Evolutionary conservation across 1,139 yeast genomes (phyloP).

Genomic region (Magnusiomyces magnusii): DNA sequence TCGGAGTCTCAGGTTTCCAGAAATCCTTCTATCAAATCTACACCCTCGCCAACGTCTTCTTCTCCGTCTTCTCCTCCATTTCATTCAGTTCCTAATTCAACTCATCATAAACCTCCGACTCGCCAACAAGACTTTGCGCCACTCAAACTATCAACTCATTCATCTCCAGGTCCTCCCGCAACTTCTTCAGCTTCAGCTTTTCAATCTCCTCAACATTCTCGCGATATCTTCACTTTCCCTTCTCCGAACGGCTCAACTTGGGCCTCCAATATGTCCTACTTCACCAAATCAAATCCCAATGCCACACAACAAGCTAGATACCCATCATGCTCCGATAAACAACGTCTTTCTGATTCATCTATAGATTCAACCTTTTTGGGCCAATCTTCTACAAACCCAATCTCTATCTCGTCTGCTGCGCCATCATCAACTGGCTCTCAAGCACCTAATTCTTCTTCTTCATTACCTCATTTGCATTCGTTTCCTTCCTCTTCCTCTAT

Average conservation of each 20-base stretch:
- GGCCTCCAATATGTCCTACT: neutral
- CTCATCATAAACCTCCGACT: neutral
- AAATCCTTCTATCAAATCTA: neutral
- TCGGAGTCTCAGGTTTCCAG: neutral
- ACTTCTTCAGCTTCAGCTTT: neutral
- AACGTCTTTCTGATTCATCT: neutral
- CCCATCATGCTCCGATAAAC: neutral
- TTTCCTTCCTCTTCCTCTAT: neutral
- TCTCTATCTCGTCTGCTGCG: neutral
- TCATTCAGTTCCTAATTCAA: neutral
- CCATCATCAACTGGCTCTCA: neutral
- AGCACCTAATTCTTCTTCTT: neutral
- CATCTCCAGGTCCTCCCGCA: neutral
- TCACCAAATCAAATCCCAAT: neutral
- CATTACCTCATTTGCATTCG: neutral
- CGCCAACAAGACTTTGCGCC: neutral
- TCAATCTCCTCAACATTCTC: neutral
- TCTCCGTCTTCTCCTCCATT: neutral
- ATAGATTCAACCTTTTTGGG: neutral
- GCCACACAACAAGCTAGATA: neutral
- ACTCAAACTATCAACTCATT: neutral
- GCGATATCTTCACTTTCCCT: neutral
- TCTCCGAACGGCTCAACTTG: neutral
- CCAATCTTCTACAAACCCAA: neutral
- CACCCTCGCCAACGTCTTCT: neutral